A percentile compares a stretch with the other conserved stretches of the same genome.
Evolutionary conservation across 1,284 basidiomycete species (phyloP).

Genomic region (Lentinula novae-zelandiae): DNA sequence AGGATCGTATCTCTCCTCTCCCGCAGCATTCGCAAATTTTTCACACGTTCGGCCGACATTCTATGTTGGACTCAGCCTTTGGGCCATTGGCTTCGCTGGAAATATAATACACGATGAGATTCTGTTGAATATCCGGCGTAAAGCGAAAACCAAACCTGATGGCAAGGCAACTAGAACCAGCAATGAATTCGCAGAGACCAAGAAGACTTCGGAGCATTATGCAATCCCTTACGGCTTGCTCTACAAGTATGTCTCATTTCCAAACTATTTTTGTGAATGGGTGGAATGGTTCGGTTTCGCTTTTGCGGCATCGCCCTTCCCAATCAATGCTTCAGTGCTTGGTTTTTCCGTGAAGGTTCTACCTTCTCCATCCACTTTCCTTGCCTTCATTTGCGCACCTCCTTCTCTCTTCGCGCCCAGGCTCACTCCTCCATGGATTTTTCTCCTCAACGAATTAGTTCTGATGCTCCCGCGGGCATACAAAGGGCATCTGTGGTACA

Average conservation of each 20-base stretch:
- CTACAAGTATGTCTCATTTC: conserved; percentile 82
- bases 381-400: conserved; percentile 17
- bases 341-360: not conserved
- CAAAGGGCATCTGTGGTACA: conserved; percentile 82
- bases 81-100: conserved; percentile 6
- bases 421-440: conserved; percentile 71
- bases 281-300: conserved; percentile 83
- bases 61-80: conserved; percentile 6
- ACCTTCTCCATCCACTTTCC: not conserved
- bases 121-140: conserved; percentile 59
- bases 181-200: conserved; percentile 28
- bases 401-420: conserved; percentile 32
- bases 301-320: conserved; percentile 51
- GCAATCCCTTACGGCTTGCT: conserved; percentile 81
- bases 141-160: conserved; percentile 26
- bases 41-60: conserved; percentile 4
- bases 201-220: conserved; percentile 49
- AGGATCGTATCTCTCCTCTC: conserved; percentile 65
- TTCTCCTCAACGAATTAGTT: conserved; percentile 66
- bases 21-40: conserved; percentile 40
- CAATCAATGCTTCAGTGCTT: conserved; percentile 8
- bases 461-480: conserved; percentile 79
- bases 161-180: conserved; percentile 19
- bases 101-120: conserved; percentile 70
- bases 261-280: conserved; percentile 94